A percentile compares a stretch with the other conserved stretches of the same genome.
phyloP scores from a whole-genome alignment of 2,329 filamentous ascomycete genomes.

The Aspergillus japonicus region DNA sequence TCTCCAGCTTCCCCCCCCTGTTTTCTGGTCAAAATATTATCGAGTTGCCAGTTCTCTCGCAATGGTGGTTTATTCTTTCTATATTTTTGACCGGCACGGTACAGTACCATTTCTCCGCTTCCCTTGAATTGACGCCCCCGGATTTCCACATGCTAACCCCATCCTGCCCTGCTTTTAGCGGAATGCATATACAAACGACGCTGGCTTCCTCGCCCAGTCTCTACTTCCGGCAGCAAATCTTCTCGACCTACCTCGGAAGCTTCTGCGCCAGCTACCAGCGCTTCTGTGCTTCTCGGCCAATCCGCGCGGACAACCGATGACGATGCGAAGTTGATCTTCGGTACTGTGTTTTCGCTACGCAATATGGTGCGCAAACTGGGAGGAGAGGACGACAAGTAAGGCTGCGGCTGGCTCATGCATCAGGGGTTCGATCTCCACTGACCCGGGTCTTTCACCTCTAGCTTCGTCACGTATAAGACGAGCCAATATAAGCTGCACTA shows the following conservation, averaged over 20 bases:
- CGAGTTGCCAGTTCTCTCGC: constrained; percentile 23
- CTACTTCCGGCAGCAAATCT: constrained; percentile 47
- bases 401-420: background rate
- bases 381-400: constrained; percentile 76
- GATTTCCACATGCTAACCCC: background rate
- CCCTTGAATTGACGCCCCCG: background rate
- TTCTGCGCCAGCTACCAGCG: constrained; percentile 46
- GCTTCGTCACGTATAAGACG: constrained; percentile 91
- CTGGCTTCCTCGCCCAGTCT: constrained; percentile 65
- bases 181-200: constrained; percentile 95
- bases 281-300: constrained; percentile 34
- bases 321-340: constrained; percentile 96
- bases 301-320: constrained; percentile 62
- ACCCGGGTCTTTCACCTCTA: constrained; percentile 31
- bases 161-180: constrained; percentile 53
- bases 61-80: constrained; percentile 97
- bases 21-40: background rate
- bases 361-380: constrained; percentile 97
- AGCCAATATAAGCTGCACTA: constrained; percentile 97
- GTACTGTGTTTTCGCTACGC: constrained; percentile 90
- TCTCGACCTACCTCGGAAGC: constrained; percentile 51
- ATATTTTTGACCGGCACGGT: constrained; percentile 99
- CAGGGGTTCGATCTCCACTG: background rate
- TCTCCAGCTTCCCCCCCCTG: too few species aligned
- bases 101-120: constrained; percentile 29